Base-by-base conservation (phyloP, 805 yeast genomes). In the Kazachstania taianensis region DNA sequence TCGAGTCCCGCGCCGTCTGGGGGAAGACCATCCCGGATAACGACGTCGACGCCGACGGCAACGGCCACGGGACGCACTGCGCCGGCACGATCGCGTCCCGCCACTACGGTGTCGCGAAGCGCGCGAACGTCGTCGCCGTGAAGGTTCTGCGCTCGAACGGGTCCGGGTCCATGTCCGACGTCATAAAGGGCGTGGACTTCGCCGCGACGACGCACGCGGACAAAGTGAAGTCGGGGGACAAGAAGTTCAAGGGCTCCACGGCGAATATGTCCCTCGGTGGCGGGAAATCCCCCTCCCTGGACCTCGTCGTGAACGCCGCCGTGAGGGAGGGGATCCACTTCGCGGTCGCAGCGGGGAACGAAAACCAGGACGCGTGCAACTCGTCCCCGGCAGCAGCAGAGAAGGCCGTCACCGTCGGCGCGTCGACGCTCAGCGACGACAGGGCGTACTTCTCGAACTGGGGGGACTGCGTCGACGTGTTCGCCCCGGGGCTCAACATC, bases 321-420 rank as follows among this genome's bases (percentile, higher is more conserved):
- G 98, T 97, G 59, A 96, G 98, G 34, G 89, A 97, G 32, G 96
- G 84, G 52, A 89, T 73, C 30, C 95, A 84, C 38, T 72, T 72
- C 45, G 70, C 78, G 32, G 94, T 87, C 38, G 86, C 70, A 32
- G 96, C 95, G 36, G 97, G 97, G 5, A 96, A 86, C 37, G 76
- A 73, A 59, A 77, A 73, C 71, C 97, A 89, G 38, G 97, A 95
- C 59, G 87, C 94, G 49, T 78, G 82, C 57, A 82, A 80, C 55
- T 82, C 94, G 61, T 89, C 87, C 65, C 96, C 97, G 20, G 96
- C 96, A 34, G 97, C 96, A 45, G 85, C 95, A 25, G 94, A 94
- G 58, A 89, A 81, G 57, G 84, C 92, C 41, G 89, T 63, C 50
- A 96, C 96, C 22, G 87, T 81, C 44, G 73, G 70, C 33, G 83